Conservation (phyloP, 2,329 filamentous ascomycete species). For the Penicillium janthinellum region DNA sequence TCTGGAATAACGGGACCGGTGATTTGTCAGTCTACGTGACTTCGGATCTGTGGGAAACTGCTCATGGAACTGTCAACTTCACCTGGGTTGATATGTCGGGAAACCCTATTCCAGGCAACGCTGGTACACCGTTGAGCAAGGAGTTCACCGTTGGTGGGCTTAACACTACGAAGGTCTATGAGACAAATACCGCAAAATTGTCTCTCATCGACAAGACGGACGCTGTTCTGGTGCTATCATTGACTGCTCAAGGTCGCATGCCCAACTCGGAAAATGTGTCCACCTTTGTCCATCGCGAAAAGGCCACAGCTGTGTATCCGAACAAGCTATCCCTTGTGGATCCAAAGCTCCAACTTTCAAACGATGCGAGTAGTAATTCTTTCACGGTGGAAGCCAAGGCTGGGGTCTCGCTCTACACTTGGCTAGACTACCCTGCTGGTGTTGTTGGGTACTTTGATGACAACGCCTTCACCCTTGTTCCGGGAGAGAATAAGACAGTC, state of each 20-base stretch:
- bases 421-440: conserved; percentile 56
- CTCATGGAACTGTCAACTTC: conserved; percentile 50
- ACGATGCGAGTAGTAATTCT: conserved; percentile 31
- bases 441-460: conserved; percentile 55
- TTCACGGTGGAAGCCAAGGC: conserved; percentile 53
- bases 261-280: conserved; percentile 46
- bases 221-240: conserved; percentile 48
- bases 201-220: conserved; percentile 38
- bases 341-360: conserved; percentile 48
- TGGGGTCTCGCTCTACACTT: conserved; percentile 57
- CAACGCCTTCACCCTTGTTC: conserved; percentile 55
- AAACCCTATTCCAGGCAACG: conserved; percentile 40
- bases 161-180: conserved; percentile 54
- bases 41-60: conserved; percentile 58
- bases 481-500: conserved; percentile 50
- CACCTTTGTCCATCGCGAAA: conserved; percentile 54
- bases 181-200: conserved; percentile 41
- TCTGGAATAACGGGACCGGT: conserved; percentile 55
- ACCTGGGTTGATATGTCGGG: conserved; percentile 57
- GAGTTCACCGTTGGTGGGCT: conserved; percentile 53
- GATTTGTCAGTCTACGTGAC: conserved; percentile 58
- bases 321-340: conserved; percentile 52
- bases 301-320: conserved; percentile 52
- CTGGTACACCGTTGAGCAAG: conserved; percentile 36
- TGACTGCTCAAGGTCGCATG: conserved; percentile 49